Evolutionary conservation across 139 green algal genomes (phyloP).

Genomic region (Chlorella ohadii): DNA sequence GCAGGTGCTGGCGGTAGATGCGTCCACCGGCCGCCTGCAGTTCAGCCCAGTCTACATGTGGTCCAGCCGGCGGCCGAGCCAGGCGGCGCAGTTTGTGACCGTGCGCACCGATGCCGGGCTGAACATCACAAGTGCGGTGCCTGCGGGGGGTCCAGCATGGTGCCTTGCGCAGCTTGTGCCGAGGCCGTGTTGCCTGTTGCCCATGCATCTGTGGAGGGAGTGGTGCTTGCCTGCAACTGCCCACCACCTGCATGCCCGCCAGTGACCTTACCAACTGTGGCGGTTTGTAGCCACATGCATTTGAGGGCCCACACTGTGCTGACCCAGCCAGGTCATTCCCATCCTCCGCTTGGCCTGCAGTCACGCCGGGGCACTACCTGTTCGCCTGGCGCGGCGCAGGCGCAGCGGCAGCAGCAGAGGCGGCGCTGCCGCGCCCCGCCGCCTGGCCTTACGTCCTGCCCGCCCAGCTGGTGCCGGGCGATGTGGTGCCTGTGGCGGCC

Average conservation of each 20-base stretch:
- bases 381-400: background rate
- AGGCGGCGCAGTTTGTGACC: background rate
- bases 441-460: conserved; percentile 19
- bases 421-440: background rate
- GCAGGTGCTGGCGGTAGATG: background rate
- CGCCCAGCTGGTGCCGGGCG: background rate
- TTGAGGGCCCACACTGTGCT: too few species aligned
- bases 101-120: conserved; percentile 4
- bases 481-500: conserved; percentile 6
- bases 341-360: background rate
- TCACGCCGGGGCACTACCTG: conserved; percentile 14
- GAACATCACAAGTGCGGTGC: background rate
- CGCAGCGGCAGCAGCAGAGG: background rate
- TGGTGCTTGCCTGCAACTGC: background rate
- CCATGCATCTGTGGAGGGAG: background rate
- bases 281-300: too few species aligned
- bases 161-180: too few species aligned
- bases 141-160: too few species aligned
- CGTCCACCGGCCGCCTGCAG: background rate
- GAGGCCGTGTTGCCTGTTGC: too few species aligned
- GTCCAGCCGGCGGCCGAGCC: background rate
- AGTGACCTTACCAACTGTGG: too few species aligned
- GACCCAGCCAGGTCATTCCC: too few species aligned
- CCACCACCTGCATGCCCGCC: background rate
- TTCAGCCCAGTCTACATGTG: conserved; percentile 17